Evolutionary conservation across 2,329 filamentous ascomycete genomes (phyloP), one percentile per base, ranked within the genome.

Genomic region (Fusarium sp.): DNA sequence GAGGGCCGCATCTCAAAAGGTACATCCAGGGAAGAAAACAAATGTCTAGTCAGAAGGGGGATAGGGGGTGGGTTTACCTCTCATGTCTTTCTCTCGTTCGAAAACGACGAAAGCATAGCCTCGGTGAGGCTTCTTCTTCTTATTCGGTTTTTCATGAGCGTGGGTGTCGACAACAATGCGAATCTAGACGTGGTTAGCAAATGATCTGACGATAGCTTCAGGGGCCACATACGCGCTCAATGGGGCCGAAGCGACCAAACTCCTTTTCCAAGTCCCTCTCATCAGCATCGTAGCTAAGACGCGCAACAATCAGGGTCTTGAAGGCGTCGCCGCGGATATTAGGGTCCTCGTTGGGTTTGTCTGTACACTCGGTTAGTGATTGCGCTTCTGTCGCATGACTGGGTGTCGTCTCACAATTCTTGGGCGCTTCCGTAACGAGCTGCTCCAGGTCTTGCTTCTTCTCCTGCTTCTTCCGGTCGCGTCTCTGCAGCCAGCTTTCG

Each of bases 21-120:
- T 67, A 74, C 68, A 71, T 72, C 72, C 70, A 58, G 65, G 64
- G 70, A 59, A 66, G 48, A 63, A 69, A 61, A 61, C 65, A 71
- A 62, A 71, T 68, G 69, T 60, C 71, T 73, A 63, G 64, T 72
- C 56, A 58, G 73, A 77, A 80, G 79, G 68, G 58, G 50, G 39
- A 47, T 63, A 9, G 51, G 48, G 70, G 83, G 80, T 80, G 78
- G 79, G 82, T 82, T 90, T 97, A 98, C 95, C 94, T 94, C 97
- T 97, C 95, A 98, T 98, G 80, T 98, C 96, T 82, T 95, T 95
- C 83, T 98, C 96, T 80, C 94, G 92, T 82, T 98, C 95, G 79
- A 95, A 99, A 58, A 98, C 94, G 74, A 99, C 92, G 79, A 99
- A 99, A 66, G 94, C 96, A 81, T 99, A 99, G 67, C 96, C 96